Evolutionary conservation across 345 rosid species (phyloP).

Genomic region (Citrus reticulata): DNA sequence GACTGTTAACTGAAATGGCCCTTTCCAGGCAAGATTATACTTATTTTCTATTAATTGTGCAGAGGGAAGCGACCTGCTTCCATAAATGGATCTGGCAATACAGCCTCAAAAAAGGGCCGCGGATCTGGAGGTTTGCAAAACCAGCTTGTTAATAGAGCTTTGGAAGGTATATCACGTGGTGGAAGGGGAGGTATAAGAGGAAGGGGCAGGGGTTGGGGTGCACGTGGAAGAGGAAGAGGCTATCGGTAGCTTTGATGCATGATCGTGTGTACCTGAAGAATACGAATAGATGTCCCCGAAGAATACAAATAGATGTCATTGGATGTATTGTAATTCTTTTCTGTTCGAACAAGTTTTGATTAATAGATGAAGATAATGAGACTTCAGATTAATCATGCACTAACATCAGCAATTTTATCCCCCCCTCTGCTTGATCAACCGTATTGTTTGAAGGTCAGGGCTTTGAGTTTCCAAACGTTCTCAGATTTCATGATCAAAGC

Average conservation of each 20-base stretch:
- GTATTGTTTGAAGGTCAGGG: neutral
- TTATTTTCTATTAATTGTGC: slow-evolving; percentile 14
- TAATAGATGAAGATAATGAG: slow-evolving; percentile 6
- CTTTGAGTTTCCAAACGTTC: neutral
- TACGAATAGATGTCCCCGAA: neutral
- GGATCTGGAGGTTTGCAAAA: slow-evolving; percentile 60
- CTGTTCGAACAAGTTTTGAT: slow-evolving; percentile 16
- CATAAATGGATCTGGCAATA: slow-evolving; percentile 50
- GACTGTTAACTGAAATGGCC: neutral
- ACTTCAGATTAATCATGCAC: slow-evolving; percentile 9
- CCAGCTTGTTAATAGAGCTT: slow-evolving; percentile 87
- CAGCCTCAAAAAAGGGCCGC: slow-evolving; percentile 61
- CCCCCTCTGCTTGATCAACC: neutral
- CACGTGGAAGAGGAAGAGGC: slow-evolving; percentile 67
- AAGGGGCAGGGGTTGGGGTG: slow-evolving; percentile 51
- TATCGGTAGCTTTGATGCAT: slow-evolving; percentile 28
- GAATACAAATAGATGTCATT: neutral
- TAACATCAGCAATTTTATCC: neutral
- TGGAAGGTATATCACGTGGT: slow-evolving; percentile 81
- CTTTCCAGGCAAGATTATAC: neutral
- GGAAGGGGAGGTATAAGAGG: slow-evolving; percentile 67
- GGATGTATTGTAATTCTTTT: slow-evolving; percentile 19
- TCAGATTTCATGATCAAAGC: neutral
- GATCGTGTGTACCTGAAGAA: slow-evolving; percentile 5
- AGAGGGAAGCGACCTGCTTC: slow-evolving; percentile 80